A percentile compares a stretch with the other conserved stretches of the same genome.
Conservation (phyloP, 371 early-diverging fungal genomes). For the Apophysomyces trapeziformis region DNA sequence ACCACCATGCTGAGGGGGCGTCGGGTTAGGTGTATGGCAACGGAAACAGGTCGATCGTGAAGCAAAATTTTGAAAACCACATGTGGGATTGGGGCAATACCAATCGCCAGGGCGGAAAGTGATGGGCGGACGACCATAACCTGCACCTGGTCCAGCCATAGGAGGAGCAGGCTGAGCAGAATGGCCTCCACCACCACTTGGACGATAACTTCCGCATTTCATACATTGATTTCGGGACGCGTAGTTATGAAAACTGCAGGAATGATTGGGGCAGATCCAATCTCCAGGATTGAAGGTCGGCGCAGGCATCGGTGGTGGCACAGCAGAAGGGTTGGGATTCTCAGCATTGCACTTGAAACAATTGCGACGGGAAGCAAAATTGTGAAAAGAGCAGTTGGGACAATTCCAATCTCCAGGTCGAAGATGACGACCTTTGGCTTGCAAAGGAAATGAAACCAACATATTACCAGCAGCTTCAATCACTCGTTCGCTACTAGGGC, state of each 20-base stretch:
- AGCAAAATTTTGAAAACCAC: slow-evolving; percentile 81
- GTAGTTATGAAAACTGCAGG: slow-evolving; percentile 64
- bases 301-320: slow-evolving; percentile 28
- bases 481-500: slow-evolving; percentile 62
- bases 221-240: slow-evolving; percentile 52
- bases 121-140: slow-evolving; percentile 27
- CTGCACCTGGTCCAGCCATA: background rate
- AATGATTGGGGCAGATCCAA: slow-evolving; percentile 59
- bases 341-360: slow-evolving; percentile 74
- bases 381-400: slow-evolving; percentile 72
- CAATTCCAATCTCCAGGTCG: slow-evolving; percentile 84
- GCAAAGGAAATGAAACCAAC: slow-evolving; percentile 64
- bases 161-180: slow-evolving; percentile 5
- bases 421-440: slow-evolving; percentile 41
- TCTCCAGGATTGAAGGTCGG: slow-evolving; percentile 41
- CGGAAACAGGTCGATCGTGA: slow-evolving; percentile 64
- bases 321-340: slow-evolving; percentile 45
- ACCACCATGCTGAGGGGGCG: slow-evolving; percentile 25
- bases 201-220: slow-evolving; percentile 40
- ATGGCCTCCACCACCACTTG: slow-evolving; percentile 12
- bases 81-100: slow-evolving; percentile 73
- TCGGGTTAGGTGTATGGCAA: slow-evolving; percentile 61
- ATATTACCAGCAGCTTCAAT: slow-evolving; percentile 60
- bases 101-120: slow-evolving; percentile 69
- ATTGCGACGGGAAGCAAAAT: slow-evolving; percentile 70